Evolutionary conservation across 176 grass and related monocot species (phyloP).

Genomic region (Musa acuminata): DNA sequence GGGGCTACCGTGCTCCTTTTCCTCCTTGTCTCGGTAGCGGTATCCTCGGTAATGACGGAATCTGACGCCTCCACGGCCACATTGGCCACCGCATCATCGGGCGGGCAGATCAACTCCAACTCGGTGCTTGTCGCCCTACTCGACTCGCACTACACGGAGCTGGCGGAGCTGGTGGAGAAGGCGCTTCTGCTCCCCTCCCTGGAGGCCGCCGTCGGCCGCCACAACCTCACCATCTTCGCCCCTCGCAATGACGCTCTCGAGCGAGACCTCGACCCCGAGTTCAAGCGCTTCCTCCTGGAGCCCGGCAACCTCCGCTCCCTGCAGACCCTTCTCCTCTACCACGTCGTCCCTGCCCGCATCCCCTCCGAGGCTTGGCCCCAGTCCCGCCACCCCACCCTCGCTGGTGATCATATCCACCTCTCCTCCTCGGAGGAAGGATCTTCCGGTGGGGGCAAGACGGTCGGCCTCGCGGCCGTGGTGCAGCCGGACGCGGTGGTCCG

Average conservation of each 20-base stretch:
- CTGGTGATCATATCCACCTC: conserved; percentile 38
- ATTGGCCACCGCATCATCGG: neutral
- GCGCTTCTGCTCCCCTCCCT: conserved; percentile 56
- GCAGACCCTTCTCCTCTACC: conserved; percentile 54
- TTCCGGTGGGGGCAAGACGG: neutral
- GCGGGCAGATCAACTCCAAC: conserved; percentile 53
- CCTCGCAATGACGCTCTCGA: conserved; percentile 61
- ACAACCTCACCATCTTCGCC: conserved; percentile 72
- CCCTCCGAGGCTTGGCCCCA: neutral
- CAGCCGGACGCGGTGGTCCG: conserved; percentile 36
- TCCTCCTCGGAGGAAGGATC: neutral
- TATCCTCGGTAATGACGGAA: conserved; percentile 6
- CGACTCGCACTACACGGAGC: conserved; percentile 70
- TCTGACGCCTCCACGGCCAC: conserved; percentile 3
- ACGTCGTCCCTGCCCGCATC: conserved; percentile 50
- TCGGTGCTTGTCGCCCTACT: conserved; percentile 66
- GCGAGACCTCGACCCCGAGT: conserved; percentile 71
- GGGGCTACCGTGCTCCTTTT: neutral
- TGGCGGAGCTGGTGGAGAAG: conserved; percentile 79
- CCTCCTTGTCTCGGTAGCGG: neutral
- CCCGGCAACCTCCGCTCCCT: conserved; percentile 58
- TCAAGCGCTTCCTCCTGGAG: conserved; percentile 76
- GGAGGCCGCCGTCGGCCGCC: conserved; percentile 40
- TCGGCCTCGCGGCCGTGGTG: conserved; percentile 27
- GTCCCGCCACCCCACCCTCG: conserved; percentile 29